These are phyloP conservation scores for Mucor racemosus DNA, from an alignment of 371 early-diverging fungal species.

Conservation along the genomic window DNA sequence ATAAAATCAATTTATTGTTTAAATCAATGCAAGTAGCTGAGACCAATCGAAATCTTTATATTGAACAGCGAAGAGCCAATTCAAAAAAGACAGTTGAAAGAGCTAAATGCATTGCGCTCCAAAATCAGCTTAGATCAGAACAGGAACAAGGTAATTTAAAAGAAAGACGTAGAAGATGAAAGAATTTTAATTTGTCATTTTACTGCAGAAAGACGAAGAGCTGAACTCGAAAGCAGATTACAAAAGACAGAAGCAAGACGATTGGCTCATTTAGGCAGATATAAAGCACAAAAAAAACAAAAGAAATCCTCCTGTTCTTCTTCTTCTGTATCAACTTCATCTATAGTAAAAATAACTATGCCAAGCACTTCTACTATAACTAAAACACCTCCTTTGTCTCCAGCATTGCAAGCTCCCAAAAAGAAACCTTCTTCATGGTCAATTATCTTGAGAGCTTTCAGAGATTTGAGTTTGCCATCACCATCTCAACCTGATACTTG, in stretches of 20 bases:
- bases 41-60: conserved; percentile 37
- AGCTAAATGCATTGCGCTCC: conserved; percentile 43
- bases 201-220: conserved; percentile 30
- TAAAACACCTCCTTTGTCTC: background rate
- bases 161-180: conserved; percentile 21
- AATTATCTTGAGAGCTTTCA: conserved; percentile 21
- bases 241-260: conserved; percentile 35
- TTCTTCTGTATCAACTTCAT: background rate
- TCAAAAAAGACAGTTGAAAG: conserved; percentile 48
- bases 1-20: conserved; percentile 28
- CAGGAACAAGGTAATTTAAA: conserved; percentile 31
- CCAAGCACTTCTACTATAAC: background rate
- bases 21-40: conserved; percentile 47
- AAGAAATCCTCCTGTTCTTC: conserved; percentile 1
- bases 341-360: background rate
- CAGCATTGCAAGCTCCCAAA: conserved; percentile 10
- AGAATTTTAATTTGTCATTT: conserved; percentile 15
- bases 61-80: conserved; percentile 42
- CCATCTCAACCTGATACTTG: conserved; percentile 30
- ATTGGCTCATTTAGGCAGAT: conserved; percentile 28
- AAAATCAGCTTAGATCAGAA: conserved; percentile 34
- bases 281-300: conserved; percentile 19
- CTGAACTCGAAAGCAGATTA: conserved; percentile 31
- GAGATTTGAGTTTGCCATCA: conserved; percentile 36
- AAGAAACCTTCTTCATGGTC: conserved; percentile 27